Conservation (phyloP, 768 basidiomycete species). For the Termitomyces sp. region DNA sequence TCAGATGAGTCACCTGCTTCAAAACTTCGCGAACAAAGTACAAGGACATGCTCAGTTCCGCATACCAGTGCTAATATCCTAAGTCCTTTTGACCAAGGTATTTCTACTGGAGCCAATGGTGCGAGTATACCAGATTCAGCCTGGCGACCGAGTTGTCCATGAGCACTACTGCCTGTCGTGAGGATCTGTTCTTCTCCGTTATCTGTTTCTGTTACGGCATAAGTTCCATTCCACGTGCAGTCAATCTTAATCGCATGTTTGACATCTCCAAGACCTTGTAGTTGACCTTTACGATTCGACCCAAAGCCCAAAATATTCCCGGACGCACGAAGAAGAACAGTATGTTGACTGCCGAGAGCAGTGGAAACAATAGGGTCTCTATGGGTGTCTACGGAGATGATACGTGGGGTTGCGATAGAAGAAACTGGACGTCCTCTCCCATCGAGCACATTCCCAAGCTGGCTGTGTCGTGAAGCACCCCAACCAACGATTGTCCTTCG, state of each 20-base stretch:
- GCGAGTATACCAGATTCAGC: constrained; percentile 3
- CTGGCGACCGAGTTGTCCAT: constrained; percentile 59
- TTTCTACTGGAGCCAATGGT: constrained; percentile 21
- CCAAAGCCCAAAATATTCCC: constrained; percentile 53
- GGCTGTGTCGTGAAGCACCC: constrained; percentile 83
- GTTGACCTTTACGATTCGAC: constrained; percentile 67
- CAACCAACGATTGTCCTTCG: constrained; percentile 55
- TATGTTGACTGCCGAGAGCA: constrained; percentile 39
- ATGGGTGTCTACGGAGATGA: constrained; percentile 26
- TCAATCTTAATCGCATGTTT: constrained; percentile 25
- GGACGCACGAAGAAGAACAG: constrained; percentile 50
- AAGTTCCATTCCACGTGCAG: constrained; percentile 84
- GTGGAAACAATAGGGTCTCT: constrained; percentile 27
- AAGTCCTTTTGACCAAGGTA: constrained; percentile 19
- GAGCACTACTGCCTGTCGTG: constrained; percentile 50
- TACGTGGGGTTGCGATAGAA: constrained; percentile 25
- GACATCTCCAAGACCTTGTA: constrained; percentile 30
- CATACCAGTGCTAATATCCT: constrained; percentile 41
- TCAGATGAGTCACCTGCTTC: constrained; percentile 17
- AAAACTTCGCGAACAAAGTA: constrained; percentile 17
- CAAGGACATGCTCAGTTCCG: constrained; percentile 84
- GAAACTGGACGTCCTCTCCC: constrained; percentile 18
- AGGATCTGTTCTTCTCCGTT: constrained; percentile 21
- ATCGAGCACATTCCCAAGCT: constrained; percentile 48
- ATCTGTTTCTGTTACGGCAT: constrained; percentile 27